A percentile compares a stretch with the other conserved stretches of the same genome.
phyloP scores from a whole-genome alignment of 2,329 filamentous ascomycete genomes.

The Phyllosticta ampelicida region DNA sequence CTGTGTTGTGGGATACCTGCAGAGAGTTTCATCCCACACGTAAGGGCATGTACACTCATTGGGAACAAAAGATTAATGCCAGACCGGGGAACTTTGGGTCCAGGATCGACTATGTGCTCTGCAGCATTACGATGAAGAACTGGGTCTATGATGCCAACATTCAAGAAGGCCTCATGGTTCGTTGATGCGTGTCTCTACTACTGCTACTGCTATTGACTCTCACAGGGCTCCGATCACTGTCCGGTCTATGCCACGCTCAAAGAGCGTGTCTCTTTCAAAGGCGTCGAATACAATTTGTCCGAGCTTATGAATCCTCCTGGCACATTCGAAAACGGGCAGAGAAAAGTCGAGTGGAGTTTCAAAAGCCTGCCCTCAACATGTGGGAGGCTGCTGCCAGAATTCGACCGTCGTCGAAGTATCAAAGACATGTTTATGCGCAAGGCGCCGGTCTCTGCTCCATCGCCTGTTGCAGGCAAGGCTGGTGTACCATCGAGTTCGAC shows the following conservation, averaged over 20 bases:
- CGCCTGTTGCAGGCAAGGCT: not conserved
- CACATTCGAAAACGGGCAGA: conserved; percentile 57
- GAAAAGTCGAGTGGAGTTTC: conserved; percentile 53
- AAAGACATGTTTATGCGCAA: conserved; percentile 73
- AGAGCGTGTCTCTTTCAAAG: conserved; percentile 46
- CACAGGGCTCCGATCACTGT: conserved; percentile 81
- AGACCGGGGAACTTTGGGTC: conserved; percentile 89
- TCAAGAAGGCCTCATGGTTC: conserved; percentile 72
- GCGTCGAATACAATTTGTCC: conserved; percentile 42
- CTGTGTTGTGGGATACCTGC: conserved; percentile 74
- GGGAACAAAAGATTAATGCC: conserved; percentile 92
- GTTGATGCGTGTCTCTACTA: conserved; percentile 9
- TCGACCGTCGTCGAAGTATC: conserved; percentile 73
- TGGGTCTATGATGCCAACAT: conserved; percentile 80
- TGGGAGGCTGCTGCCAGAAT: conserved; percentile 76
- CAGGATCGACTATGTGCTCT: conserved; percentile 88
- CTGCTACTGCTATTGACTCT: not conserved
- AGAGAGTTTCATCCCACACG: conserved; percentile 70
- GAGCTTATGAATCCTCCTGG: conserved; percentile 71
- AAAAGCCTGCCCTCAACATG: conserved; percentile 64
- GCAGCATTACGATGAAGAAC: conserved; percentile 62
- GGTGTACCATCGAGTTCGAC: not conserved
- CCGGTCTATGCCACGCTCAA: conserved; percentile 73
- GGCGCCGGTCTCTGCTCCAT: conserved; percentile 5
- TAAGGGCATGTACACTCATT: conserved; percentile 90